Percentiles rank a stretch among this genome's conserved stretches.
Evolutionary conservation across 2,329 filamentous ascomycete species (phyloP).

Genomic region (Nothopassalora personata): DNA sequence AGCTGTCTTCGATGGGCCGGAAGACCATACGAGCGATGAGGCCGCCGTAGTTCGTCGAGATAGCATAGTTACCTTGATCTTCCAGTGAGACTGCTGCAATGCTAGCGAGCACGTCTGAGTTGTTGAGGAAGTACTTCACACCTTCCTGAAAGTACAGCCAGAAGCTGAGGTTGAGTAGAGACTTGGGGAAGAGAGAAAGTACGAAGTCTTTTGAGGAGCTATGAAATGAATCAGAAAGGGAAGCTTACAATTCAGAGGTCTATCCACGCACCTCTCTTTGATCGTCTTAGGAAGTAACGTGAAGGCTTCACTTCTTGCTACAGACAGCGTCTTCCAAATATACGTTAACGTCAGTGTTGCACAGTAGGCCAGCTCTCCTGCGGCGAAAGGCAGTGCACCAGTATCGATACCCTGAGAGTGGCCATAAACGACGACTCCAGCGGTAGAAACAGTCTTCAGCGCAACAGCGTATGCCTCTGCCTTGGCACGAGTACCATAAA

Average conservation of each 20-base stretch:
- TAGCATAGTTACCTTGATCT: constrained; percentile 84
- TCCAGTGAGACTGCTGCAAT: constrained; percentile 68
- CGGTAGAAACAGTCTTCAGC: constrained; percentile 68
- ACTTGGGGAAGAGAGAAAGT: constrained; percentile 59
- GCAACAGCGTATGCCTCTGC: constrained; percentile 83
- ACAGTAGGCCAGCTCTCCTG: constrained; percentile 78
- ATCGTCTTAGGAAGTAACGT: constrained; percentile 56
- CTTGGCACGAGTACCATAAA: constrained; percentile 72
- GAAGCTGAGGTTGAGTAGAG: constrained; percentile 66
- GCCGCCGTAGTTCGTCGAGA: constrained; percentile 89
- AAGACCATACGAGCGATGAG: constrained; percentile 83
- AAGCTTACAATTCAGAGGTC: constrained; percentile 21
- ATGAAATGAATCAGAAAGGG: constrained; percentile 22
- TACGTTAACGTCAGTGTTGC: constrained; percentile 66
- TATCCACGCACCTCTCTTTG: constrained; percentile 36
- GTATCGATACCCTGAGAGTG: constrained; percentile 49
- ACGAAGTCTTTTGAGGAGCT: constrained; percentile 42
- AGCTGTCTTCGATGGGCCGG: constrained; percentile 92
- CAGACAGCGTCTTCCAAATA: constrained; percentile 51
- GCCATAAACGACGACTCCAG: constrained; percentile 63
- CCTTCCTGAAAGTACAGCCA: constrained; percentile 83
- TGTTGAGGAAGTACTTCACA: constrained; percentile 88
- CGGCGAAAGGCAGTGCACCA: constrained; percentile 81
- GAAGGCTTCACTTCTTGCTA: constrained; percentile 58
- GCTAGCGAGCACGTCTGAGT: constrained; percentile 88